Evolutionary conservation across 2,329 filamentous ascomycete species (phyloP).

Genomic region (Calycina herbarum): DNA sequence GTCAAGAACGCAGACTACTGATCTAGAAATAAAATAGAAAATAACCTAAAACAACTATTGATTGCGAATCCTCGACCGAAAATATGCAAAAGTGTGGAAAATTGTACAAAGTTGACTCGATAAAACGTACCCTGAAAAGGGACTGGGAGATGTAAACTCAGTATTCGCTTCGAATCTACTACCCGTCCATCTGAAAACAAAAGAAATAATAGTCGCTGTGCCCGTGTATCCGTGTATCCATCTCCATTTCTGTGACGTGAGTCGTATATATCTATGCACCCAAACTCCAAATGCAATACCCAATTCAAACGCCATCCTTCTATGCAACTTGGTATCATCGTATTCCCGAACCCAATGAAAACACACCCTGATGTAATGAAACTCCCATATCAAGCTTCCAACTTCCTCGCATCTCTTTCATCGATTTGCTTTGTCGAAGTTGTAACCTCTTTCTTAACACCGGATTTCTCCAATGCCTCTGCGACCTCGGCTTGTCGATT

Average conservation of each 20-base stretch:
- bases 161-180: not conserved
- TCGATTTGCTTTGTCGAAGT: constrained; percentile 6
- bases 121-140: too few relatives aligned
- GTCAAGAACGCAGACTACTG: too few relatives aligned
- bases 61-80: too few relatives aligned
- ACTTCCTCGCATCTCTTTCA: constrained; percentile 6
- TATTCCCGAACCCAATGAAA: not conserved
- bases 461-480: constrained; percentile 33
- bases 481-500: constrained; percentile 70
- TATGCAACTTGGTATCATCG: not conserved
- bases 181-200: not conserved
- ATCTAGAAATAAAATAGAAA: too few relatives aligned
- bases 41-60: too few relatives aligned
- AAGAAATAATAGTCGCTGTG: not conserved
- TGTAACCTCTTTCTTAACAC: constrained; percentile 5
- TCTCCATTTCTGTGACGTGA: not conserved
- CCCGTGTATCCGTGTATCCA: not conserved
- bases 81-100: too few relatives aligned
- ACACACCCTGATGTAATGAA: not conserved
- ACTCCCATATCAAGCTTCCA: constrained; percentile 11
- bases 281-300: not conserved
- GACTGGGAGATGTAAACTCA: not conserved
- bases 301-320: constrained; percentile 2
- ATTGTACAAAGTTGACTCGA: too few relatives aligned
- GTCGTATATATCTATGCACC: not conserved